These are phyloP conservation scores for Cercospora sesami DNA, from an alignment of 2,329 filamentous ascomycete species.

Conservation along the genomic window DNA sequence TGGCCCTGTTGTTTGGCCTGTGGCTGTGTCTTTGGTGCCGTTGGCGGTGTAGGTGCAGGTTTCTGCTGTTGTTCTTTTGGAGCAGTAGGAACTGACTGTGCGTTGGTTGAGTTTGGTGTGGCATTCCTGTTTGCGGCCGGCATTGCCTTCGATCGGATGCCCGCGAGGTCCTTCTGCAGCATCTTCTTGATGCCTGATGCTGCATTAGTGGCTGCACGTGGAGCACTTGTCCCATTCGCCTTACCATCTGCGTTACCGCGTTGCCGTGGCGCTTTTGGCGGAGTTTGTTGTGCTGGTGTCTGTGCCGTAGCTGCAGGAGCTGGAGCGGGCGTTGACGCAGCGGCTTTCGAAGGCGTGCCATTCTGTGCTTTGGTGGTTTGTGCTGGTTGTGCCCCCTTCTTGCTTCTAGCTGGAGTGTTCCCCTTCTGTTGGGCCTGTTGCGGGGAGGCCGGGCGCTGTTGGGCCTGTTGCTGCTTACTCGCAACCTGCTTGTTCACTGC, in stretches of 20 bases:
- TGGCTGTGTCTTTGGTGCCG: slow-evolving; percentile 30
- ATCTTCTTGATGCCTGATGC: slow-evolving; percentile 51
- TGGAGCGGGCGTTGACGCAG: slow-evolving; percentile 44
- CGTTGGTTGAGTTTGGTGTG: slow-evolving; percentile 18
- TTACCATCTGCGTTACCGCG: slow-evolving; percentile 26
- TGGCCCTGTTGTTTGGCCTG: slow-evolving; percentile 32
- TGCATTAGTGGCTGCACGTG: slow-evolving; percentile 23
- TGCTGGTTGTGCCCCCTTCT: slow-evolving; percentile 28
- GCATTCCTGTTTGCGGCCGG: slow-evolving; percentile 21
- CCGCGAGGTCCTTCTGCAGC: slow-evolving; percentile 60
- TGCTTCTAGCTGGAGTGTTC: slow-evolving; percentile 34
- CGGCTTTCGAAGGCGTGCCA: slow-evolving; percentile 39
- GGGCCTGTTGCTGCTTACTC: slow-evolving; percentile 33
- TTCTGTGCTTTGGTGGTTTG: slow-evolving; percentile 33
- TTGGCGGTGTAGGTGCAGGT: slow-evolving; percentile 24
- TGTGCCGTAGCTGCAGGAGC: slow-evolving; percentile 43
- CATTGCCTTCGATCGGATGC: slow-evolving; percentile 49
- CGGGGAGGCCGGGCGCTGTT: slow-evolving; percentile 27
- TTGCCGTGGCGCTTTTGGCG: slow-evolving; percentile 31
- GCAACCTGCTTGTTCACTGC: slow-evolving; percentile 51
- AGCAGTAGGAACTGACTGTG: slow-evolving; percentile 29
- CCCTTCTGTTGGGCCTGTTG: slow-evolving; percentile 37
- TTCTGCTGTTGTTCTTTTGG: slow-evolving; percentile 39
- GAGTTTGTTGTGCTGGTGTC: slow-evolving; percentile 23
- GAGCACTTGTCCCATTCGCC: not conserved